Evolutionary conservation across 805 yeast species (phyloP).

Genomic region (Sugiyamaella mastotermitis): DNA sequence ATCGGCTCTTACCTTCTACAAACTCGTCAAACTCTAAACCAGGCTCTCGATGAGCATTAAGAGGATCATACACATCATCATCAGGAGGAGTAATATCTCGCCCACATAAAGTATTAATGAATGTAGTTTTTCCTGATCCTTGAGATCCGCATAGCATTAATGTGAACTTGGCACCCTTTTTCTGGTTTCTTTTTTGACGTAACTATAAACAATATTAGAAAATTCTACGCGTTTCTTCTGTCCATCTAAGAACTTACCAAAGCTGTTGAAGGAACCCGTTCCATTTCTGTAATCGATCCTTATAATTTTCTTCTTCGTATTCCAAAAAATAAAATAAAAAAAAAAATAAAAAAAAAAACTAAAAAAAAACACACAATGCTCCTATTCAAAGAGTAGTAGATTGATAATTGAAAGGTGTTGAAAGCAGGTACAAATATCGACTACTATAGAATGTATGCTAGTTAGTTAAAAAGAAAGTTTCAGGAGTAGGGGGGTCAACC

Average conservation of each 20-base stretch:
- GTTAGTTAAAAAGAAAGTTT: no score
- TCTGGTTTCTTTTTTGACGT: constrained; percentile 72
- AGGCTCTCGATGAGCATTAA: constrained; percentile 25
- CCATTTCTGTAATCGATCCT: constrained; percentile 5
- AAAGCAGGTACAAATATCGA: no score
- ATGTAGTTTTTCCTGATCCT: constrained; percentile 91
- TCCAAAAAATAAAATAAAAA: no score
- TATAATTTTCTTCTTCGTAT: background rate
- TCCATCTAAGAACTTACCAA: constrained; percentile 8
- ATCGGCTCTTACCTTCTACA: constrained; percentile 32
- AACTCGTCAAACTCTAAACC: constrained; percentile 37
- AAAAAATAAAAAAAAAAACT: no score
- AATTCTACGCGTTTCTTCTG: background rate
- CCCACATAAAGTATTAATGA: constrained; percentile 87
- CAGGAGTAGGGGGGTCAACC: no score
- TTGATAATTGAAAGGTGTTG: no score
- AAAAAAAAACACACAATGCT: no score
- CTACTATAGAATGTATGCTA: no score
- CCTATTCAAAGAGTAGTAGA: no score
- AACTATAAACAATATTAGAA: constrained; percentile 20
- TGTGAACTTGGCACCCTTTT: constrained; percentile 80
- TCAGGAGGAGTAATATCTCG: constrained; percentile 51
- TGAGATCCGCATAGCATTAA: constrained; percentile 81
- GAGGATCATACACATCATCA: constrained; percentile 24
- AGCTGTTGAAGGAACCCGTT: constrained; percentile 19